Evolutionary conservation across 139 green algal species (phyloP), one percentile per base, ranked within the genome.

Genomic region (Diplosphaera chodatii): DNA sequence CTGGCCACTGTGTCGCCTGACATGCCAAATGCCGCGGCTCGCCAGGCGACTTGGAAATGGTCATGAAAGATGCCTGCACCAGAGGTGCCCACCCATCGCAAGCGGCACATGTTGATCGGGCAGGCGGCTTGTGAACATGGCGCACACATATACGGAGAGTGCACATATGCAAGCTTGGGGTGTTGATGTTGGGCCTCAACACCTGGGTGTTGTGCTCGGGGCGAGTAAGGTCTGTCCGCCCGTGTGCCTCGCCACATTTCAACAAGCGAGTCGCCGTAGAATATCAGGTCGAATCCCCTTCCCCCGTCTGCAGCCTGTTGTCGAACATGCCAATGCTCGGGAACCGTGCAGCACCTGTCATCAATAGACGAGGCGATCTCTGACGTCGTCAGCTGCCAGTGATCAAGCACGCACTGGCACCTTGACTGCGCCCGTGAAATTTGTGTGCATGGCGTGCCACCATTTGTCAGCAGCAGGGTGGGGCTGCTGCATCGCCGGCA

Each of bases 1-100:
- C 67, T 64, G 13, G 16, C 28, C 4, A 64, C 37, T 4, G 62
- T 75, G 70, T 75, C 70, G 10, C 70, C 70, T 69, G 70, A 59
- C 48, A 59, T 59, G 48, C 48, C 48, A 59, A 21, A 59, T 3
- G 48, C 48, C 3, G 48, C 48, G 13, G 48, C 48, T 18, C 48
- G 48, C 48, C 48, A 59, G 3, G 10, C 3, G 3, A 5, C 13
- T 25, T 27, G 13, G 16, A 59, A 59, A 18, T 59, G 48, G 16
- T 23, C 48, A 3, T 23, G 16, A 18, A 59, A 59, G 25, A 59
- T 59, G 48, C 48, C 48, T 59, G 48, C 16, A 25, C 16, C n/a
- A n/a, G n/a, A n/a, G n/a, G n/a, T n/a, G n/a, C n/a, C n/a, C n/a
- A n/a, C n/a, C n/a, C n/a, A n/a, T n/a, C n/a, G n/a, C n/a, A n/a